Percentiles rank a stretch among this genome's conserved stretches.
Evolutionary conservation across 1,284 basidiomycete species (phyloP).

Genomic region (Ganoderma boninense): DNA sequence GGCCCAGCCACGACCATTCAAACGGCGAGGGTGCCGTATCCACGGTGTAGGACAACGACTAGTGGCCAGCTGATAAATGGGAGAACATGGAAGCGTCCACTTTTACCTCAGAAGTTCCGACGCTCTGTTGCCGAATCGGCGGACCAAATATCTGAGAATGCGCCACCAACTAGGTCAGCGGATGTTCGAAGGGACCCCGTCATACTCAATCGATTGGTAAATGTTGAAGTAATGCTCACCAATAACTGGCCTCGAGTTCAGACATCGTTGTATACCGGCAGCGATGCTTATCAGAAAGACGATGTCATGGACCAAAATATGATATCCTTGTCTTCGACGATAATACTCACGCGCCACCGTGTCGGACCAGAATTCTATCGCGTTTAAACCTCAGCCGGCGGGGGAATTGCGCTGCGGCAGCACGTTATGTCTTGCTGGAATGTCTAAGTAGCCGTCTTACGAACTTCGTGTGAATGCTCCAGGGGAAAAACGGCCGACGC

Average conservation of each 20-base stretch:
- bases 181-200: not conserved
- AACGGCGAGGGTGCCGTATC: constrained; percentile 1
- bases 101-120: constrained; percentile 2
- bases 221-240: not conserved
- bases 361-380: not conserved
- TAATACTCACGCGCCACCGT: not conserved
- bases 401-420: not conserved
- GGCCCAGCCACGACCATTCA: constrained; percentile 7
- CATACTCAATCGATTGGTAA: not conserved
- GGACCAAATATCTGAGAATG: not conserved
- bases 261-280: not conserved
- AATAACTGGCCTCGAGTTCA: not conserved
- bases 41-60: constrained; percentile 3
- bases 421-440: not conserved
- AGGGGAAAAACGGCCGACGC: not conserved
- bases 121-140: not conserved
- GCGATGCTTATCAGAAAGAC: not conserved
- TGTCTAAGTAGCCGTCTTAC: not conserved
- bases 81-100: constrained; percentile 1
- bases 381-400: not conserved
- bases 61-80: constrained; percentile 2
- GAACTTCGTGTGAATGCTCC: not conserved
- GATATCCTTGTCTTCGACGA: not conserved
- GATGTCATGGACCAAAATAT: not conserved
- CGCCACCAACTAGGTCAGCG: not conserved